A percentile compares a stretch with the other conserved stretches of the same genome.
phyloP scores from a whole-genome alignment of 805 yeast genomes.

The Yarrowia deformans region DNA sequence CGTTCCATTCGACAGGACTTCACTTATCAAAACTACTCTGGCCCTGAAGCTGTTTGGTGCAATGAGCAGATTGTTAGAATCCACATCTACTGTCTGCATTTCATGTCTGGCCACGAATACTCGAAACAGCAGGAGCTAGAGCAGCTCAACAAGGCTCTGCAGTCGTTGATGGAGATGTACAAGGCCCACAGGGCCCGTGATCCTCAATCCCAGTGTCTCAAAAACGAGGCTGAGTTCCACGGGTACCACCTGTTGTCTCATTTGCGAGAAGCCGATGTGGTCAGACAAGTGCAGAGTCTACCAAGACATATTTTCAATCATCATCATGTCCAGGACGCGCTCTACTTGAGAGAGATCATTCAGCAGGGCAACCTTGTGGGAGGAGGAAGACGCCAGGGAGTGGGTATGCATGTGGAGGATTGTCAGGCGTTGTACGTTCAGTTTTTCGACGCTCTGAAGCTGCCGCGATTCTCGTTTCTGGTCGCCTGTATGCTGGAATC shows the following conservation, averaged over 20 bases:
- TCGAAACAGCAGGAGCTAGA: conserved; percentile 96
- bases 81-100: conserved; percentile 80
- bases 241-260: conserved; percentile 85
- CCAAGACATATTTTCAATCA: conserved; percentile 65
- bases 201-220: conserved; percentile 52
- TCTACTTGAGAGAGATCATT: conserved; percentile 69
- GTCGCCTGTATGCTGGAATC: conserved; percentile 78
- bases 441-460: conserved; percentile 59
- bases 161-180: conserved; percentile 86
- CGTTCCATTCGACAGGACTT: conserved; percentile 96
- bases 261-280: conserved; percentile 83
- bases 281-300: conserved; percentile 71
- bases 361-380: conserved; percentile 64
- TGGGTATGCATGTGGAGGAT: conserved; percentile 56
- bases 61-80: conserved; percentile 90
- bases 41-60: conserved; percentile 92
- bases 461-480: conserved; percentile 64
- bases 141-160: conserved; percentile 89
- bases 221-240: conserved; percentile 92
- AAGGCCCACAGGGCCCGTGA: conserved; percentile 78
- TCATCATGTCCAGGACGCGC: conserved; percentile 69
- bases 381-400: conserved; percentile 52
- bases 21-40: conserved; percentile 91
- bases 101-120: conserved; percentile 85
- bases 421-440: conserved; percentile 65